Percentiles rank a stretch among this genome's conserved stretches.
Conservation (phyloP, 2,329 filamentous ascomycete genomes). For the Penicillium freii region DNA sequence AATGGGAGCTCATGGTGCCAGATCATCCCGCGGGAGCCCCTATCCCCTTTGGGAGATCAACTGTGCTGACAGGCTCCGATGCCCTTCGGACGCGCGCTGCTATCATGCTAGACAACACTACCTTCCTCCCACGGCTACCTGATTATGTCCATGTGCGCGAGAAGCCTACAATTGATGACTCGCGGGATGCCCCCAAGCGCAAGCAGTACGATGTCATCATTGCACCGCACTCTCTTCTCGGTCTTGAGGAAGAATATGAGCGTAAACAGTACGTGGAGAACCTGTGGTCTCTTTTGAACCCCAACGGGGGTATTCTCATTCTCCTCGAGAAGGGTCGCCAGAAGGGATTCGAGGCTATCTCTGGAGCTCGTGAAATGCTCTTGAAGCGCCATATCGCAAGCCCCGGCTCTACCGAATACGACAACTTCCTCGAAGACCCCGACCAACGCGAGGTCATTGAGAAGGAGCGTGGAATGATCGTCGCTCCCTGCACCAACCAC, state of each 20-base stretch:
- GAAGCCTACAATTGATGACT: slow-evolving; percentile 58
- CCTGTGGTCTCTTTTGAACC: slow-evolving; percentile 81
- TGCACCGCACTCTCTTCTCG: slow-evolving; percentile 78
- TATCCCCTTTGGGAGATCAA: slow-evolving; percentile 64
- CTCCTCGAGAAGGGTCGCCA: slow-evolving; percentile 88
- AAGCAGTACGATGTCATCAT: slow-evolving; percentile 90
- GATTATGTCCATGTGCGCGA: slow-evolving; percentile 70
- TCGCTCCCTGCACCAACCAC: slow-evolving; percentile 79
- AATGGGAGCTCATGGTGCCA: slow-evolving; percentile 70
- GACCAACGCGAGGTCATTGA: slow-evolving; percentile 28
- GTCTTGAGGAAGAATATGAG: slow-evolving; percentile 70
- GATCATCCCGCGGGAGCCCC: slow-evolving; percentile 41
- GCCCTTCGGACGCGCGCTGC: slow-evolving; percentile 72
- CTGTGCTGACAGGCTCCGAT: slow-evolving; percentile 75
- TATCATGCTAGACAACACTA: slow-evolving; percentile 78
- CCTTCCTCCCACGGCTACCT: slow-evolving; percentile 86
- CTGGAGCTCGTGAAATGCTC: slow-evolving; percentile 75
- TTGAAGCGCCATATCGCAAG: slow-evolving; percentile 70
- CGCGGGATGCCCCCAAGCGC: slow-evolving; percentile 53
- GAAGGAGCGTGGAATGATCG: slow-evolving; percentile 63
- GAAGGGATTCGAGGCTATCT: slow-evolving; percentile 87
- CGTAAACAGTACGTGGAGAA: slow-evolving; percentile 80
- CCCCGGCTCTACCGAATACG: slow-evolving; percentile 51
- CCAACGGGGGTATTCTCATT: slow-evolving; percentile 80
- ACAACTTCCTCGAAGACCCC: slow-evolving; percentile 36